Evolutionary conservation across 2,329 filamentous ascomycete species (phyloP).

Genomic region (Daldinia sp.): DNA sequence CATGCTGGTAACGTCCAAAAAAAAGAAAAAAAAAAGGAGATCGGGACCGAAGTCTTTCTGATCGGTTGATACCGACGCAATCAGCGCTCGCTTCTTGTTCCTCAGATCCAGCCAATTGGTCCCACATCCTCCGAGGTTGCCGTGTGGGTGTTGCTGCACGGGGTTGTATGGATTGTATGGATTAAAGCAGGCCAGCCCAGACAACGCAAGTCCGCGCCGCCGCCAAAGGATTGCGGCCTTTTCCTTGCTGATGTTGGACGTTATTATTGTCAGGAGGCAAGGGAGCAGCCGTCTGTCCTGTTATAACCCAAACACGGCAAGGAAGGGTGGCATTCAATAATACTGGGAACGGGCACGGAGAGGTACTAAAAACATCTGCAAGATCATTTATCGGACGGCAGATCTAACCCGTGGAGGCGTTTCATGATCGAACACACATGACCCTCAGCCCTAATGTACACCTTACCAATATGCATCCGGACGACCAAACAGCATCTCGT

Average conservation of each 20-base stretch:
- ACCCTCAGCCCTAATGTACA: constrained; percentile 33
- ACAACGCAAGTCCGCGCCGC: not conserved
- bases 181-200: too few relatives aligned
- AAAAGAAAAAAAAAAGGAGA: not conserved
- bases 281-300: constrained; percentile 14
- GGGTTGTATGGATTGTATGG: not conserved
- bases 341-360: not conserved
- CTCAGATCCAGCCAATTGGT: constrained; percentile 28
- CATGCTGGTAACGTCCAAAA: not conserved
- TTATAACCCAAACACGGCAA: constrained; percentile 9
- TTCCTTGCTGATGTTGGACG: constrained; percentile 7
- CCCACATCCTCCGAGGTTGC: constrained; percentile 26
- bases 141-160: not conserved
- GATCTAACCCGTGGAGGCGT: constrained; percentile 36
- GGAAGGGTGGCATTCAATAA: constrained; percentile 6
- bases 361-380: constrained; percentile 18
- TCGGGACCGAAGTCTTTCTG: constrained; percentile 31
- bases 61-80: constrained; percentile 35
- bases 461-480: constrained; percentile 6
- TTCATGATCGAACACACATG: constrained; percentile 30
- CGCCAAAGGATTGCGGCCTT: constrained; percentile 5
- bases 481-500: constrained; percentile 12
- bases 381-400: constrained; percentile 27
- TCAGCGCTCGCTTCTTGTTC: constrained; percentile 18
- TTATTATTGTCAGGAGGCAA: constrained; percentile 5